Conservation (phyloP, 2,329 filamentous ascomycete species). For the Xylariales sp. region DNA sequence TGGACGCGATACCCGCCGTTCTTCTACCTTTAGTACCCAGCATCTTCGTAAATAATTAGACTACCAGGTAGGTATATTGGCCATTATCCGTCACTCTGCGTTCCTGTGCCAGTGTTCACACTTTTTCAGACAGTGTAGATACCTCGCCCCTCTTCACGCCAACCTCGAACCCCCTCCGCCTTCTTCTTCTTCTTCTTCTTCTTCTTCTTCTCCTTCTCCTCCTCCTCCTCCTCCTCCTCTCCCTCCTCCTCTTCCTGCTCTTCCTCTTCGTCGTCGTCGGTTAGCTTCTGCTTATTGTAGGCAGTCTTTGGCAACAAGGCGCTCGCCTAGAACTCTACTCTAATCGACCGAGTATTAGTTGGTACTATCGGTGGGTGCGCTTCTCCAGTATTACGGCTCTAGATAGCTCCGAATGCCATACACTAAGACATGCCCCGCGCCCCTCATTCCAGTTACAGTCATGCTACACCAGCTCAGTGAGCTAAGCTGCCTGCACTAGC, state of each 20-base stretch:
- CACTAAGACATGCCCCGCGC: constrained; percentile 28
- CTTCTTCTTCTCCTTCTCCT: neutral
- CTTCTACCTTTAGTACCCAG: constrained; percentile 4
- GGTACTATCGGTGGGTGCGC: constrained; percentile 21
- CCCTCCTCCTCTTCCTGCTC: neutral
- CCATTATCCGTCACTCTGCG: neutral
- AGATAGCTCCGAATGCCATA: constrained; percentile 28
- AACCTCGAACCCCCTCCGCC: neutral
- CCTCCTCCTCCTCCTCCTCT: neutral
- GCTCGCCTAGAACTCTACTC: constrained; percentile 10
- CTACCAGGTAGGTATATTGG: constrained; percentile 16
- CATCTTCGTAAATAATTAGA: constrained; percentile 25
- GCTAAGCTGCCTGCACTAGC: constrained; percentile 9
- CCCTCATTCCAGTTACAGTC: constrained; percentile 37
- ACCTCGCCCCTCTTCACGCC: neutral
- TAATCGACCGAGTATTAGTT: constrained; percentile 23
- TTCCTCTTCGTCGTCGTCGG: neutral
- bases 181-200: no score
- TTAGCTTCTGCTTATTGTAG: neutral
- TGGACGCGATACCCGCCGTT: constrained; percentile 9
- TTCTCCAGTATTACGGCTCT: constrained; percentile 25
- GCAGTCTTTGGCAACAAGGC: constrained; percentile 7
- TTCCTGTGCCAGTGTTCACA: neutral
- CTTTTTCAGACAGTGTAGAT: neutral
- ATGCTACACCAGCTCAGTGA: neutral